A percentile compares a stretch with the other conserved stretches of the same genome.
Evolutionary conservation across 768 basidiomycete species (phyloP).

Genomic region (Boletus sensibilis): DNA sequence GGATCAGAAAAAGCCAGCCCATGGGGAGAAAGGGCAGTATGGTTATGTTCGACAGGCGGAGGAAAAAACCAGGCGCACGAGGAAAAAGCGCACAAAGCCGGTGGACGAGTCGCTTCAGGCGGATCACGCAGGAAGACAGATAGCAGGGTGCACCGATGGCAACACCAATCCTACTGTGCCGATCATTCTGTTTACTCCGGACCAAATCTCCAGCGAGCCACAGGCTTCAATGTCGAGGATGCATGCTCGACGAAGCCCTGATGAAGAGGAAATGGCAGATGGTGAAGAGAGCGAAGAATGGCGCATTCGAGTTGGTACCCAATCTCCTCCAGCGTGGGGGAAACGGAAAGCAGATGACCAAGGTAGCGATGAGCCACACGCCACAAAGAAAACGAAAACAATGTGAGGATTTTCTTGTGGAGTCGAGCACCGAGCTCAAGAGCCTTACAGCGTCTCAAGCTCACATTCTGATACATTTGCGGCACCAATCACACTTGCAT

Average conservation of each 20-base stretch:
- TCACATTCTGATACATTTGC: constrained; percentile 1
- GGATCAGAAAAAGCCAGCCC: constrained; percentile 62
- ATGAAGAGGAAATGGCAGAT: constrained; percentile 69
- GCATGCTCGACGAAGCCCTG: constrained; percentile 42
- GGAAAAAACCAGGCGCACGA: constrained; percentile 58
- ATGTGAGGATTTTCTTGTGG: constrained; percentile 34
- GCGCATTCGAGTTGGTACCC: constrained; percentile 61
- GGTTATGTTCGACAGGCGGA: constrained; percentile 77
- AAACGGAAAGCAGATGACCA: constrained; percentile 54
- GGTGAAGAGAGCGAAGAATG: constrained; percentile 58
- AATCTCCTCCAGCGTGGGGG: constrained; percentile 66
- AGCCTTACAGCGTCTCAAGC: constrained; percentile 2
- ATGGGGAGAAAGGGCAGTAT: constrained; percentile 79
- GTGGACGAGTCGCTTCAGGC: constrained; percentile 24
- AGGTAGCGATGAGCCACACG: constrained; percentile 22
- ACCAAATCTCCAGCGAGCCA: constrained; percentile 23
- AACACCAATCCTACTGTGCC: constrained; percentile 12
- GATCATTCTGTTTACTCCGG: constrained; percentile 28
- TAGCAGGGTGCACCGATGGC: constrained; percentile 9
- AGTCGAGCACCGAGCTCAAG: background rate
- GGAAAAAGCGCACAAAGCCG: constrained; percentile 46
- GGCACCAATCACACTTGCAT: constrained; percentile 1
- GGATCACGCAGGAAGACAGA: constrained; percentile 23
- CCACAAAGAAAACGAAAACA: constrained; percentile 44
- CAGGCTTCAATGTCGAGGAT: constrained; percentile 27